Conservation (phyloP, 495 filamentous ascomycete genomes). For the Hypoxylon rickii region DNA sequence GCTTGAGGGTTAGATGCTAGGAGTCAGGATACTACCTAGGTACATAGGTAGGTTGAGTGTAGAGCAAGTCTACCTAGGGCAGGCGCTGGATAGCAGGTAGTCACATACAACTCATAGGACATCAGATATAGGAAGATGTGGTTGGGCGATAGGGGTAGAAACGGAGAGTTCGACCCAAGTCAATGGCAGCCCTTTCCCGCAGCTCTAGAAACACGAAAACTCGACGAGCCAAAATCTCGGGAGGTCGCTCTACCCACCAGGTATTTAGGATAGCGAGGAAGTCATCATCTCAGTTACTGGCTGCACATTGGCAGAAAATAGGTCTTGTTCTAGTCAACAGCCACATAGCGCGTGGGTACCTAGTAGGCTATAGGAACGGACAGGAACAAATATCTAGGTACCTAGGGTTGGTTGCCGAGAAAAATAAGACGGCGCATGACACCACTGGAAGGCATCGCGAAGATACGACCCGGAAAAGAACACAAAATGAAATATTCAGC, state of each 20-base stretch:
- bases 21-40: too few species aligned
- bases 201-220: neutral
- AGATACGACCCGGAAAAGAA: neutral
- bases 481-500: neutral
- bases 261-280: neutral
- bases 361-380: constrained; percentile 3
- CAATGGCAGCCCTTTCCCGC: neutral
- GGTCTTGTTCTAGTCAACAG: constrained; percentile 3
- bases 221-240: neutral
- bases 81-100: too few species aligned
- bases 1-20: neutral
- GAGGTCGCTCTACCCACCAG: too few species aligned
- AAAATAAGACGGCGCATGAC: constrained; percentile 4
- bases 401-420: constrained; percentile 5
- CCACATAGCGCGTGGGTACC: constrained; percentile 2
- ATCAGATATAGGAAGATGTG: too few species aligned
- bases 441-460: neutral
- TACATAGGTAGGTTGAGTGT: too few species aligned
- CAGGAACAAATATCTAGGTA: constrained; percentile 9
- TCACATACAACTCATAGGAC: too few species aligned
- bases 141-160: neutral
- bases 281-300: neutral
- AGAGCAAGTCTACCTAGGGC: too few species aligned
- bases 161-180: neutral
- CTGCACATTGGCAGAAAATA: neutral